phyloP scores from a whole-genome alignment of 1,284 basidiomycete genomes.

The Golubevia pallescens region DNA sequence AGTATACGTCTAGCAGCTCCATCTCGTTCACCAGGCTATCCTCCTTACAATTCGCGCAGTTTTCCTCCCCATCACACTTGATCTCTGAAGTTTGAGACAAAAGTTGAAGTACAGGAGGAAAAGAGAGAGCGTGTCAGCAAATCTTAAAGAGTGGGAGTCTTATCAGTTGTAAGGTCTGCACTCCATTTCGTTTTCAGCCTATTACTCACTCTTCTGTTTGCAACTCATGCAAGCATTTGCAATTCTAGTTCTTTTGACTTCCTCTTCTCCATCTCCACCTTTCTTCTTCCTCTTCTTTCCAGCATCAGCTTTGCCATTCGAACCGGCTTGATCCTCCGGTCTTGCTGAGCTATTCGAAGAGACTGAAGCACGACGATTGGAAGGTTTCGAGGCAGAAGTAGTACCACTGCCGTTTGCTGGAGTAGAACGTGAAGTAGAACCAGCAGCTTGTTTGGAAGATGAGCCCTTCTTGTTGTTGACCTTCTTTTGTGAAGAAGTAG shows the following conservation, averaged over 20 bases:
- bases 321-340: not conserved
- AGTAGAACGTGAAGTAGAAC: not conserved
- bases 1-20: too few species aligned
- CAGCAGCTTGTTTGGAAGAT: not conserved
- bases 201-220: not conserved
- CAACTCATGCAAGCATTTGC: not conserved
- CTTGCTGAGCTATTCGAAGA: not conserved
- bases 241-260: not conserved
- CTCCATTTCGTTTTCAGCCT: too few species aligned
- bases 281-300: not conserved
- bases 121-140: too few species aligned
- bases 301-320: not conserved
- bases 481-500: not conserved
- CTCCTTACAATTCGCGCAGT: conserved; percentile 31
- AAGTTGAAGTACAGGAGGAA: too few species aligned
- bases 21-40: too few species aligned
- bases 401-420: not conserved
- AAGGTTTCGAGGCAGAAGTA: not conserved
- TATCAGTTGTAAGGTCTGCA: too few species aligned
- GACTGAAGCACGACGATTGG: not conserved
- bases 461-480: not conserved
- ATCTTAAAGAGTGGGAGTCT: too few species aligned
- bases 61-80: conserved; percentile 39
- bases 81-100: too few species aligned
- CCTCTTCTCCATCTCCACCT: not conserved